phyloP scores from a whole-genome alignment of 2,329 filamentous ascomycete species.

The Ceratocystis lukuohia region DNA sequence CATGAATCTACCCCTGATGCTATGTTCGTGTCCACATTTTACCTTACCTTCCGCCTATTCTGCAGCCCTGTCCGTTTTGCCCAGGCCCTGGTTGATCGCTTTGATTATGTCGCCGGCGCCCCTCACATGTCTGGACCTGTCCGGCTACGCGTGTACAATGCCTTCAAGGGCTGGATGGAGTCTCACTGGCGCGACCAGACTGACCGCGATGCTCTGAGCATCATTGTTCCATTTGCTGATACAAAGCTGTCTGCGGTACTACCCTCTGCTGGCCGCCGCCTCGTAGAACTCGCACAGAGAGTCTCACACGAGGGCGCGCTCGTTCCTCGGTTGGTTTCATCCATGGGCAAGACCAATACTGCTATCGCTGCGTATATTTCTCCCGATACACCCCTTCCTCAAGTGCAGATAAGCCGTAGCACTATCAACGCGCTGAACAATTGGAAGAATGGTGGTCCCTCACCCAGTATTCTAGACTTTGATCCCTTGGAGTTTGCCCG shows the following conservation, averaged over 20 bases:
- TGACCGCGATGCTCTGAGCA: conserved; percentile 59
- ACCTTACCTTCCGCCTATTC: conserved; percentile 89
- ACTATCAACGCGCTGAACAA: conserved; percentile 58
- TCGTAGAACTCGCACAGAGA: conserved; percentile 66
- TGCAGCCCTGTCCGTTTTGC: conserved; percentile 69
- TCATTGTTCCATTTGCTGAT: conserved; percentile 70
- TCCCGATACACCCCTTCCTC: conserved; percentile 57
- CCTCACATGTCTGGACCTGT: conserved; percentile 64
- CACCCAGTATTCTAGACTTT: conserved; percentile 72
- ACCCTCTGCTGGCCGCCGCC: conserved; percentile 64
- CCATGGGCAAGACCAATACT: conserved; percentile 76
- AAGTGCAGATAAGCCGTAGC: conserved; percentile 58
- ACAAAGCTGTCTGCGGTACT: conserved; percentile 54
- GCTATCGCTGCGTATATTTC: conserved; percentile 54
- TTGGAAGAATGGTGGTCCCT: conserved; percentile 59
- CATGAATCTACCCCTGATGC: conserved; percentile 87
- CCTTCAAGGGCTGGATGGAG: conserved; percentile 94
- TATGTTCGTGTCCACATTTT: conserved; percentile 87
- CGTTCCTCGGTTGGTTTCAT: conserved; percentile 70
- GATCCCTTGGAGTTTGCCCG: conserved; percentile 82
- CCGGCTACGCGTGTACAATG: conserved; percentile 82
- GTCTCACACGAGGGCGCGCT: conserved; percentile 62
- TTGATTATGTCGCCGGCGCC: conserved; percentile 77
- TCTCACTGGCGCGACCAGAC: conserved; percentile 81
- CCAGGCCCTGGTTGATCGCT: conserved; percentile 73